These are phyloP conservation scores for Colletotrichum costaricense DNA, from an alignment of 2,329 filamentous ascomycete species.

Conservation along the genomic window DNA sequence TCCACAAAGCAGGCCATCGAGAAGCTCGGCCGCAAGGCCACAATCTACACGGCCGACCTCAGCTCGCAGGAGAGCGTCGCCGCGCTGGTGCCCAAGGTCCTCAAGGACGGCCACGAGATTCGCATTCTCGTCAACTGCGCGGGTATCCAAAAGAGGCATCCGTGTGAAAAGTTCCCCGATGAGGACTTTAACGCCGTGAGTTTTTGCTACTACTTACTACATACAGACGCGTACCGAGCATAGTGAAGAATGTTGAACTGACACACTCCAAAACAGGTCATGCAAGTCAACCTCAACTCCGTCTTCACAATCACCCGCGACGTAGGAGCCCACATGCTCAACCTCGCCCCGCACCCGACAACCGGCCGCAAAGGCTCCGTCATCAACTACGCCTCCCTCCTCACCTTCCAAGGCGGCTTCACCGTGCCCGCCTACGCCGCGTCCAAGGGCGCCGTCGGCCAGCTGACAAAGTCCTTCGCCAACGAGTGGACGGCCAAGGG, in stretches of 20 bases:
- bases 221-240: no score
- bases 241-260: neutral
- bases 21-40: slow-evolving; percentile 72
- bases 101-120: slow-evolving; percentile 73
- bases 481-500: slow-evolving; percentile 89
- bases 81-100: slow-evolving; percentile 68
- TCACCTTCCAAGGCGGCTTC: slow-evolving; percentile 87
- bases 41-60: slow-evolving; percentile 78
- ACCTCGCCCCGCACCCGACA: slow-evolving; percentile 56
- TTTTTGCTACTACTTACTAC: neutral
- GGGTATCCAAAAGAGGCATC: slow-evolving; percentile 85
- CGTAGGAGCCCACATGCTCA: slow-evolving; percentile 82
- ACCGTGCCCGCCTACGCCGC: slow-evolving; percentile 91
- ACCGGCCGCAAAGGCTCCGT: slow-evolving; percentile 74
- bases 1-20: slow-evolving; percentile 72
- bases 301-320: slow-evolving; percentile 85
- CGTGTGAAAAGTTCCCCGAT: slow-evolving; percentile 80
- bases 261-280: slow-evolving; percentile 58
- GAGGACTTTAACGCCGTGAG: slow-evolving; percentile 77
- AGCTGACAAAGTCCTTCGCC: slow-evolving; percentile 85
- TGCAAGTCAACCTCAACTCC: slow-evolving; percentile 87
- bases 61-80: slow-evolving; percentile 69
- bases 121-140: slow-evolving; percentile 88
- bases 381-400: slow-evolving; percentile 86
- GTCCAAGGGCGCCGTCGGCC: slow-evolving; percentile 85